A percentile compares a stretch with the other conserved stretches of the same genome.
Conservation (phyloP, 495 filamentous ascomycete genomes). For the Hypoxylon intermedium region DNA sequence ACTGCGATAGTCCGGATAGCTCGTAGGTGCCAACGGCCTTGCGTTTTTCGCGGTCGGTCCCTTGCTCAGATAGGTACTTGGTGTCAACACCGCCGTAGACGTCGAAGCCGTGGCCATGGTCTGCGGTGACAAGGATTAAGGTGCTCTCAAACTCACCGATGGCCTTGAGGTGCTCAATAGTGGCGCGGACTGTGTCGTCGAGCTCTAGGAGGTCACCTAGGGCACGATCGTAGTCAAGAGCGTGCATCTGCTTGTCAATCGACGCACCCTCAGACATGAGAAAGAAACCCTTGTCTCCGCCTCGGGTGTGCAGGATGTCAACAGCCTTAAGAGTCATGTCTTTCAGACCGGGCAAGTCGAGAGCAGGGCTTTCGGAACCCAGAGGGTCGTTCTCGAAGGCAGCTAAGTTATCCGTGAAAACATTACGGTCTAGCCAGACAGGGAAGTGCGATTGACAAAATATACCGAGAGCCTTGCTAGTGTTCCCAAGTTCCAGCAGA, state of each 20-base stretch:
- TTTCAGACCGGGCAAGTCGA: slow-evolving; percentile 74
- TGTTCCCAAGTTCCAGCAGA: slow-evolving; percentile 57
- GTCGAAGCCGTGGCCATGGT: slow-evolving; percentile 81
- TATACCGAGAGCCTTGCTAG: slow-evolving; percentile 68
- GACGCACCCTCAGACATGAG: slow-evolving; percentile 78
- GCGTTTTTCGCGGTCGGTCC: slow-evolving; percentile 68
- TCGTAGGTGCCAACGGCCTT: slow-evolving; percentile 71
- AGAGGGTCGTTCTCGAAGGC: slow-evolving; percentile 67
- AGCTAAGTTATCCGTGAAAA: slow-evolving; percentile 68
- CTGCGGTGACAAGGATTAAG: slow-evolving; percentile 73
- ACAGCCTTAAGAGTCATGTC: slow-evolving; percentile 84
- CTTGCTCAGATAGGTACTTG: slow-evolving; percentile 66
- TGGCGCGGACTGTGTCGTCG: slow-evolving; percentile 74
- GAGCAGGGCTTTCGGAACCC: slow-evolving; percentile 62
- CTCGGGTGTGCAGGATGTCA: slow-evolving; percentile 69
- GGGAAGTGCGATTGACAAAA: slow-evolving; percentile 71
- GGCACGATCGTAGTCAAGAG: slow-evolving; percentile 76
- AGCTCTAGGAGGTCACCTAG: slow-evolving; percentile 78
- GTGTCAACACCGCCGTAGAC: slow-evolving; percentile 59
- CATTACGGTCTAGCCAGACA: slow-evolving; percentile 76
- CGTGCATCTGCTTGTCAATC: slow-evolving; percentile 83
- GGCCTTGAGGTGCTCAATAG: slow-evolving; percentile 65
- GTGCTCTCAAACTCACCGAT: slow-evolving; percentile 68
- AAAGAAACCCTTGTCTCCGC: slow-evolving; percentile 72
- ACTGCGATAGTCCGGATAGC: slow-evolving; percentile 72